phyloP scores from a whole-genome alignment of 2,329 filamentous ascomycete genomes.

The Hypocreales sp. region DNA sequence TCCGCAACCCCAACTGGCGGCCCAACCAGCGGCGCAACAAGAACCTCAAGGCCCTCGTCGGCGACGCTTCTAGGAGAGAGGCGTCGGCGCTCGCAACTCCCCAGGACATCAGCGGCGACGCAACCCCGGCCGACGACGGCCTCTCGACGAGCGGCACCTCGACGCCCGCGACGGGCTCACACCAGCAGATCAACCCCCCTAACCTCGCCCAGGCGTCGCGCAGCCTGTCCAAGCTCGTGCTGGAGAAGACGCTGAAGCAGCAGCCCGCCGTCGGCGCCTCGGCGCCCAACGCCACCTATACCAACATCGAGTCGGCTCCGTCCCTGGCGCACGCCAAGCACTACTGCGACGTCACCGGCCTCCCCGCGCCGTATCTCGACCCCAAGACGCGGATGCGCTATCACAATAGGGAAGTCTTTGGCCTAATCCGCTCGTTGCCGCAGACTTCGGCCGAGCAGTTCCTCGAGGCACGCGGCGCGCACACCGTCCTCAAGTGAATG shows the following conservation, averaged over 20 bases:
- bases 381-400: constrained; percentile 91
- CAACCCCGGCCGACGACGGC: constrained; percentile 44
- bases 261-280: constrained; percentile 13
- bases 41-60: constrained; percentile 92
- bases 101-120: constrained; percentile 60
- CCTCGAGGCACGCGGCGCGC: constrained; percentile 76
- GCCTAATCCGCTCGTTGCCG: constrained; percentile 61
- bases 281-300: constrained; percentile 73
- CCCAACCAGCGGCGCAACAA: constrained; percentile 94
- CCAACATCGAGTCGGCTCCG: constrained; percentile 89
- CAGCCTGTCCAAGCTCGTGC: constrained; percentile 71
- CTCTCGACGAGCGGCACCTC: constrained; percentile 42
- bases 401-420: constrained; percentile 85
- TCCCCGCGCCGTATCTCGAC: constrained; percentile 83
- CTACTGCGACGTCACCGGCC: constrained; percentile 91
- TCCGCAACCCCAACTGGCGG: constrained; percentile 82
- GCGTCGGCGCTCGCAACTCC: constrained; percentile 72
- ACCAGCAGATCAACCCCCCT: constrained; percentile 28
- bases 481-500: constrained; percentile 86
- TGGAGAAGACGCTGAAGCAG: constrained; percentile 59
- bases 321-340: constrained; percentile 71
- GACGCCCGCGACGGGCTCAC: constrained; percentile 31
- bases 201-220: constrained; percentile 85
- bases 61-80: constrained; percentile 76
- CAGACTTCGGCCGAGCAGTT: constrained; percentile 79